Percentiles rank a stretch among this genome's conserved stretches.
These are phyloP conservation scores for Alternaria sp. DNA, from an alignment of 2,329 filamentous ascomycete genomes.

Conservation along the genomic window DNA sequence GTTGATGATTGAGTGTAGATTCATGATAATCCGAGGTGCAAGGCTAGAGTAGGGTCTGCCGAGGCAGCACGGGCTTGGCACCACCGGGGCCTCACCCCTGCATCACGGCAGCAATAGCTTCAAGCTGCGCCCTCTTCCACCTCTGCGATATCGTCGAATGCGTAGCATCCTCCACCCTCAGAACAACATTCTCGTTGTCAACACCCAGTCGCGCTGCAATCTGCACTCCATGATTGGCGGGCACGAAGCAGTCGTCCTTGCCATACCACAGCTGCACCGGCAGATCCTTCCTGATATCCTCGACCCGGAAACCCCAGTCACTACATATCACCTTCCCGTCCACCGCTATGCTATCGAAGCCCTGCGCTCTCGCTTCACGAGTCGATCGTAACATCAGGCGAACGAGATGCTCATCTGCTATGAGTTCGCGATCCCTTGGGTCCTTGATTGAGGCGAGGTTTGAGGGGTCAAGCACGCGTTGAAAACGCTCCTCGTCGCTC, in stretches of 20 bases:
- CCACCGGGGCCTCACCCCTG: neutral
- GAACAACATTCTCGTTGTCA: conserved; percentile 22
- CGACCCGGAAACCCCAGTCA: conserved; percentile 44
- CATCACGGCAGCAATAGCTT: conserved; percentile 12
- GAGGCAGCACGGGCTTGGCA: neutral
- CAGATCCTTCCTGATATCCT: conserved; percentile 46
- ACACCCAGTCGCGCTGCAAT: conserved; percentile 40
- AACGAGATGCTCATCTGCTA: conserved; percentile 29
- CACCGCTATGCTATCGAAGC: conserved; percentile 34
- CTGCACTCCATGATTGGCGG: conserved; percentile 42
- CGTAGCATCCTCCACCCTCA: conserved; percentile 45
- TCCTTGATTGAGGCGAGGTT: neutral
- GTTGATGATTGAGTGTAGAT: neutral
- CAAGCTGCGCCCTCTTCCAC: conserved; percentile 25
- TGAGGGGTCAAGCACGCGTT: neutral
- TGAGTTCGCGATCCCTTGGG: conserved; percentile 31
- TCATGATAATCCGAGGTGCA: neutral
- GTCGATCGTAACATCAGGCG: conserved; percentile 26
- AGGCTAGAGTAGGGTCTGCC: neutral
- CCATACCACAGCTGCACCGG: conserved; percentile 42
- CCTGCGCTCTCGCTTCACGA: conserved; percentile 38
- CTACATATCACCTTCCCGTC: conserved; percentile 40
- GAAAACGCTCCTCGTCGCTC: conserved; percentile 38
- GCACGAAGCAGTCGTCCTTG: conserved; percentile 42
- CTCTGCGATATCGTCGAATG: conserved; percentile 35